Percentiles rank a stretch among this genome's conserved stretches.
Evolutionary conservation across 768 basidiomycete species (phyloP).

Genomic region (Macrolepiota dolichaula): DNA sequence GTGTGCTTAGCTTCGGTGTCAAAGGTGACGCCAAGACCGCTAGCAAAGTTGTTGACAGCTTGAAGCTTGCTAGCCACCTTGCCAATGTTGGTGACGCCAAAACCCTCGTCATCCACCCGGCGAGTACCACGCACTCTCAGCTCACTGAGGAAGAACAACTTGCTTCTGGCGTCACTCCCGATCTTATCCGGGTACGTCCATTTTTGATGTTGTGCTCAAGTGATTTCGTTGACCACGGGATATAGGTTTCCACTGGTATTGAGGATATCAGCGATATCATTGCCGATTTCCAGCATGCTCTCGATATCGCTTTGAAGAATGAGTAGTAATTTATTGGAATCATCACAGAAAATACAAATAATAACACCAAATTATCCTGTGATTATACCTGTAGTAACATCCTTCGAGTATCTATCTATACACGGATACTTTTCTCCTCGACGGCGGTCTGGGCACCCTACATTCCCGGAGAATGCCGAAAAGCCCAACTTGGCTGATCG

Average conservation of each 20-base stretch:
- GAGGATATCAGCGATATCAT: slow-evolving; percentile 41
- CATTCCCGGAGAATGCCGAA: neutral
- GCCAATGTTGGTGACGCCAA: slow-evolving; percentile 80
- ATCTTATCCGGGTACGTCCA: slow-evolving; percentile 55
- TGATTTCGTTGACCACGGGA: neutral
- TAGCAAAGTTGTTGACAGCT: slow-evolving; percentile 62
- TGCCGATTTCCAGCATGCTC: slow-evolving; percentile 36
- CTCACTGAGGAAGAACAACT: slow-evolving; percentile 57
- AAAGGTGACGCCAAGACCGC: slow-evolving; percentile 52
- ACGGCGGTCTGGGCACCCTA: neutral
- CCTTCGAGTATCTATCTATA: neutral
- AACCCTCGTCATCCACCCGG: slow-evolving; percentile 77
- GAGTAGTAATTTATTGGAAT: neutral
- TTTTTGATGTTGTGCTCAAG: neutral
- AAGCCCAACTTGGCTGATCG: neutral
- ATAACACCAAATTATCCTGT: neutral
- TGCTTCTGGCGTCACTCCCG: slow-evolving; percentile 68
- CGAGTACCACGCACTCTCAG: slow-evolving; percentile 75
- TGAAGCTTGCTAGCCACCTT: slow-evolving; percentile 68
- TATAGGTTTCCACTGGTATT: slow-evolving; percentile 32
- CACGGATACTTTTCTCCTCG: neutral
- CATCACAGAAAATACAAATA: neutral
- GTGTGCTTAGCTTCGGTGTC: slow-evolving; percentile 76
- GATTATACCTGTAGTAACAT: neutral
- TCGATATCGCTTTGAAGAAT: slow-evolving; percentile 24